phyloP scores from a whole-genome alignment of 2,329 filamentous ascomycete species.

The Clarireedia monteithiana region DNA sequence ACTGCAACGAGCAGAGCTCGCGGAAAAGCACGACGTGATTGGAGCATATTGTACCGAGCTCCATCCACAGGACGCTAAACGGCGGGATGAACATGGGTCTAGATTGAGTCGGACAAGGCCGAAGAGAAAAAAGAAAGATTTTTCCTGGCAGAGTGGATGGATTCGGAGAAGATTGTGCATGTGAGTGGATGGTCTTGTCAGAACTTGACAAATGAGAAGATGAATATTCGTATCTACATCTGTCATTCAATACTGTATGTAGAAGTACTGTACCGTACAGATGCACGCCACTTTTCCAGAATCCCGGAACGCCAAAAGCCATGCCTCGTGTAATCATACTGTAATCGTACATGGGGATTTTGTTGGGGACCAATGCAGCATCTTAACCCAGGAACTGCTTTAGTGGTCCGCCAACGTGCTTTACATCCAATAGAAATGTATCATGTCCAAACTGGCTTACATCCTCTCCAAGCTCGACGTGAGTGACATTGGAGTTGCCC shows the following conservation, averaged over 20 bases:
- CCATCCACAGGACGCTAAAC: neutral
- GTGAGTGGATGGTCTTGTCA: neutral
- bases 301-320: slow-evolving; percentile 5
- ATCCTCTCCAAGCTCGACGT: slow-evolving; percentile 90
- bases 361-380: neutral
- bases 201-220: neutral
- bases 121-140: slow-evolving; percentile 1
- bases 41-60: neutral
- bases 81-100: neutral
- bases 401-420: slow-evolving; percentile 82
- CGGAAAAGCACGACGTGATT: neutral
- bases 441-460: slow-evolving; percentile 94
- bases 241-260: neutral
- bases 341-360: neutral
- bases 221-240: neutral
- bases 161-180: neutral
- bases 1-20: neutral
- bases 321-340: neutral
- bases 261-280: neutral
- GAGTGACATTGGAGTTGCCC: slow-evolving; percentile 75
- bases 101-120: slow-evolving; percentile 6
- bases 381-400: slow-evolving; percentile 61
- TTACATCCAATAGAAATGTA: slow-evolving; percentile 85
- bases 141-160: neutral
- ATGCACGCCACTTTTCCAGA: slow-evolving; percentile 5